These are phyloP conservation scores for Microthlaspi erraticum DNA, from an alignment of 345 rosid species.

Conservation along the genomic window DNA sequence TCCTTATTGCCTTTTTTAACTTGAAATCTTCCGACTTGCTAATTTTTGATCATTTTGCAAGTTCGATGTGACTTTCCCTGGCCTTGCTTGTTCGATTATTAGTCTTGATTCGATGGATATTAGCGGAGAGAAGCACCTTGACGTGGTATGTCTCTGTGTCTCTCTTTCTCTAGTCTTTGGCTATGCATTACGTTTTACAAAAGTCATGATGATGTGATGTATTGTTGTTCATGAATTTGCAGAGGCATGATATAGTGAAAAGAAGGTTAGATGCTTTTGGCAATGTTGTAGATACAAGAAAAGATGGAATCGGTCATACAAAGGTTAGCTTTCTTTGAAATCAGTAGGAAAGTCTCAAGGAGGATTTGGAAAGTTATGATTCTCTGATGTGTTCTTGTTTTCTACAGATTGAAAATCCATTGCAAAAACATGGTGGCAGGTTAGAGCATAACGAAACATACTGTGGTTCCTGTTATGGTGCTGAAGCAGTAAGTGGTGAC, in stretches of 20 bases:
- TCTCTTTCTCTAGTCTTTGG: neutral
- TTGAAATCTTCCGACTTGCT: neutral
- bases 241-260: slow-evolving; percentile 81
- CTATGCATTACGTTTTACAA: neutral
- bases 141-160: slow-evolving; percentile 70
- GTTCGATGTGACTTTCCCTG: slow-evolving; percentile 95
- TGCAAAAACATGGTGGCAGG: slow-evolving; percentile 94
- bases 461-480: slow-evolving; percentile 90
- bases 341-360: neutral
- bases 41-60: slow-evolving; percentile 42
- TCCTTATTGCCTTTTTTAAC: neutral
- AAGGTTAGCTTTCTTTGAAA: slow-evolving; percentile 60
- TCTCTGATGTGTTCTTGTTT: slow-evolving; percentile 33
- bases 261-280: slow-evolving; percentile 75
- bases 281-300: slow-evolving; percentile 68
- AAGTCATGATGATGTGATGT: slow-evolving; percentile 11
- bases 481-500: slow-evolving; percentile 63
- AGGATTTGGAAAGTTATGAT: neutral
- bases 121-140: slow-evolving; percentile 94
- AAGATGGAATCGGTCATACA: slow-evolving; percentile 79
- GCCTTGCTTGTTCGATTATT: slow-evolving; percentile 85
- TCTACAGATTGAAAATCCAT: slow-evolving; percentile 73
- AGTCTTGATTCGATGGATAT: slow-evolving; percentile 97
- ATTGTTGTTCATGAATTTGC: neutral
- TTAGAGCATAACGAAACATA: slow-evolving; percentile 91